phyloP scores from a whole-genome alignment of 2,329 filamentous ascomycete species.

The Colletotrichum lindemuthianum region DNA sequence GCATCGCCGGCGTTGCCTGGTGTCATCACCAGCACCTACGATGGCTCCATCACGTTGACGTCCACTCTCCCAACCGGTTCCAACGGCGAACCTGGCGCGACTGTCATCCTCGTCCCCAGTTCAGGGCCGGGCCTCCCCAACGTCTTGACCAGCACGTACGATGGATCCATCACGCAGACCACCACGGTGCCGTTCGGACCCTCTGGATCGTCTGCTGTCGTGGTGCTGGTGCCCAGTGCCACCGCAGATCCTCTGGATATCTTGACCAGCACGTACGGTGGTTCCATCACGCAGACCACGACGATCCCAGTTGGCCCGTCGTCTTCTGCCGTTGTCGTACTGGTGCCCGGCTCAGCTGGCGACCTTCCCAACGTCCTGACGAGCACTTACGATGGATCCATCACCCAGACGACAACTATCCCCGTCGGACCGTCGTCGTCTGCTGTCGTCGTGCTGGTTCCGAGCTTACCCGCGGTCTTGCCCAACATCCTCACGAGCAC shows the following conservation, averaged over 20 bases:
- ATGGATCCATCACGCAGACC: constrained; percentile 9
- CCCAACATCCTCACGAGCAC: constrained; percentile 17
- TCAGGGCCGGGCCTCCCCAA: not conserved
- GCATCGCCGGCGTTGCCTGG: too few relatives aligned
- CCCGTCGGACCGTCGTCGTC: constrained; percentile 9
- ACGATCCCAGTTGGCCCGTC: not conserved
- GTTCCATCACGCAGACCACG: constrained; percentile 2
- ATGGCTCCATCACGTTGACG: constrained; percentile 6
- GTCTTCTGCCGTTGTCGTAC: not conserved
- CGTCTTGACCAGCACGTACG: constrained; percentile 24
- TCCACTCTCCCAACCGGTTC: constrained; percentile 2
- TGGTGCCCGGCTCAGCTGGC: not conserved
- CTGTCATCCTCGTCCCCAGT: constrained; percentile 12
- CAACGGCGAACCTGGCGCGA: constrained; percentile 1
- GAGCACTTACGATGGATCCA: constrained; percentile 22
- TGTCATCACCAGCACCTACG: constrained; percentile 3
- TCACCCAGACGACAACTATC: constrained; percentile 6
- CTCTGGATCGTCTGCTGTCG: constrained; percentile 1
- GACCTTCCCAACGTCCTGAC: not conserved
- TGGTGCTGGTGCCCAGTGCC: constrained; percentile 8
- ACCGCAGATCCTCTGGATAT: constrained; percentile 6
- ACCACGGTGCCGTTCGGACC: constrained; percentile 9
- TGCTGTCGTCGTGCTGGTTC: too few relatives aligned
- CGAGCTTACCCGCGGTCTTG: not conserved
- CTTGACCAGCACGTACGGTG: constrained; percentile 6